These are phyloP conservation scores for Podila horticola DNA, from an alignment of 192 early-diverging fungal species.

Conservation along the genomic window DNA sequence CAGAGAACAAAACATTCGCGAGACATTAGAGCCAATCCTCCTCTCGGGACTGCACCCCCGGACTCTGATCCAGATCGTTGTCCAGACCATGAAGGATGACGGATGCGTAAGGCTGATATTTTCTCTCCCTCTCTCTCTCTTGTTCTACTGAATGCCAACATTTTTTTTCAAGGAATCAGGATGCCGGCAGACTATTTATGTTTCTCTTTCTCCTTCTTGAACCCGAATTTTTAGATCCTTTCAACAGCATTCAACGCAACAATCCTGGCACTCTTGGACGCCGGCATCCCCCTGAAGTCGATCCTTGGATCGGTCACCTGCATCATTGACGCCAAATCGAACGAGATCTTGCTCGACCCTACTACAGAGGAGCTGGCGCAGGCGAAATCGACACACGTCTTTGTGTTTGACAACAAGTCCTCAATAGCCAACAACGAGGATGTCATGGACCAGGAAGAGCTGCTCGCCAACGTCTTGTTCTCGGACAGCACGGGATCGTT, in stretches of 20 bases:
- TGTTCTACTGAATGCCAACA: neutral
- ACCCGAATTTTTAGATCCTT: slow-evolving; percentile 64
- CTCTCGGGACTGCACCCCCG: slow-evolving; percentile 86
- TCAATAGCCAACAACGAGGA: slow-evolving; percentile 11
- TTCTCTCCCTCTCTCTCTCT: neutral
- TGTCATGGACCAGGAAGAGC: slow-evolving; percentile 25
- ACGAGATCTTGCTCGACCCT: slow-evolving; percentile 81
- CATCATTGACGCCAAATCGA: slow-evolving; percentile 66
- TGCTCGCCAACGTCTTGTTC: slow-evolving; percentile 56
- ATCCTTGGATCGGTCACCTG: slow-evolving; percentile 78
- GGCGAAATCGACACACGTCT: slow-evolving; percentile 81
- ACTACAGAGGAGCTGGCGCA: slow-evolving; percentile 73
- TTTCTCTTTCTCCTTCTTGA: neutral
- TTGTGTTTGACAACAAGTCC: slow-evolving; percentile 78
- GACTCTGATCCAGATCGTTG: slow-evolving; percentile 85
- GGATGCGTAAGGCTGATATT: slow-evolving; percentile 71
- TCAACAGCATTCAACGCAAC: slow-evolving; percentile 87
- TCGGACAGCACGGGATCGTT: slow-evolving; percentile 82
- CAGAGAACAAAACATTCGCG: slow-evolving; percentile 73
- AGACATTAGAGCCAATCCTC: slow-evolving; percentile 80
- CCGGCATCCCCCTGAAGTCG: slow-evolving; percentile 83
- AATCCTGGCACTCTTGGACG: slow-evolving; percentile 87
- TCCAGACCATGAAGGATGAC: slow-evolving; percentile 88
- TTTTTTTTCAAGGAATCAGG: slow-evolving; percentile 2
- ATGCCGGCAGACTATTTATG: neutral